Evolutionary conservation across 1,284 basidiomycete genomes (phyloP).

Genomic region (Fomitiporia mediterranea): DNA sequence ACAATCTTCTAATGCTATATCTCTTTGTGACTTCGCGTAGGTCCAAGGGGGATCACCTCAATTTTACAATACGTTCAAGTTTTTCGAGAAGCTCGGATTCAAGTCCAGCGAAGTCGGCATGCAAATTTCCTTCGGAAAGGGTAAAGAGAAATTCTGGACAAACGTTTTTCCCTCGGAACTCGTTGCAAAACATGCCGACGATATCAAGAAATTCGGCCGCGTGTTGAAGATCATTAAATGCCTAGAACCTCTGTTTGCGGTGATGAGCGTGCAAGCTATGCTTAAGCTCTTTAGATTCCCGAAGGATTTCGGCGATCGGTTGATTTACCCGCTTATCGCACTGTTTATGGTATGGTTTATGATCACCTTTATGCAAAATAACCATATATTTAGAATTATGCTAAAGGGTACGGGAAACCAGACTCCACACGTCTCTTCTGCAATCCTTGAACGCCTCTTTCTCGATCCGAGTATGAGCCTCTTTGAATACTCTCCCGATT

Average conservation of each 20-base stretch:
- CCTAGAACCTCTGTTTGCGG: conserved; percentile 50
- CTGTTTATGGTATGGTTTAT: conserved; percentile 39
- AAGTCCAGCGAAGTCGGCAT: conserved; percentile 50
- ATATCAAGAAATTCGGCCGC: conserved; percentile 57
- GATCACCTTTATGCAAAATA: not conserved
- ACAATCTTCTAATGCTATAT: not conserved
- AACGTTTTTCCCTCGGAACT: conserved; percentile 60
- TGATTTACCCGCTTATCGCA: conserved; percentile 54
- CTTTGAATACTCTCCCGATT: conserved; percentile 33
- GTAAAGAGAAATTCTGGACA: conserved; percentile 56
- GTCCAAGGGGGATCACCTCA: conserved; percentile 51
- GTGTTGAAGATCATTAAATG: conserved; percentile 50
- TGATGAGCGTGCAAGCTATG: conserved; percentile 56
- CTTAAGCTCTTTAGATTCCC: conserved; percentile 56
- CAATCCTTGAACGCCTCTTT: conserved; percentile 54
- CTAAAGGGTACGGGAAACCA: conserved; percentile 52
- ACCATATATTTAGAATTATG: not conserved
- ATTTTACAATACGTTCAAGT: conserved; percentile 54
- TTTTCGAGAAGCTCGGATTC: conserved; percentile 53
- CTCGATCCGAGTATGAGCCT: conserved; percentile 53
- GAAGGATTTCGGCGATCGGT: conserved; percentile 51
- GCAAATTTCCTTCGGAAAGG: conserved; percentile 62
- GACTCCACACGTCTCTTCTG: conserved; percentile 53
- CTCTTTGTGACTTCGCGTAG: not conserved
- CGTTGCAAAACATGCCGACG: conserved; percentile 40